phyloP scores from a whole-genome alignment of 2,329 filamentous ascomycete genomes.

The Coniochaeta hoffmannii region DNA sequence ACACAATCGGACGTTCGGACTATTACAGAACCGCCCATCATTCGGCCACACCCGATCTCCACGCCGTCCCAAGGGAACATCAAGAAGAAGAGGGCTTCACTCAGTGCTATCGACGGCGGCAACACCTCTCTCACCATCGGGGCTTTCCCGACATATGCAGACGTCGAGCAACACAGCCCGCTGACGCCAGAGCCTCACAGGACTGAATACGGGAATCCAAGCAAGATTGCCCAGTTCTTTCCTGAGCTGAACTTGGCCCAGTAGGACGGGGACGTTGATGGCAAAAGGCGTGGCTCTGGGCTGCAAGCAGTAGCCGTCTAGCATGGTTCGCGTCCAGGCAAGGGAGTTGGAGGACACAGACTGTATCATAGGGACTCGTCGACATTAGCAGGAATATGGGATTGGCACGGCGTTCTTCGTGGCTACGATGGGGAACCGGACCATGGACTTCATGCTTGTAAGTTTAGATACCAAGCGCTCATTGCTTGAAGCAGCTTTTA shows the following conservation, averaged over 20 bases:
- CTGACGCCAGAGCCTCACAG: conserved; percentile 20
- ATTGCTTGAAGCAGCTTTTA: too few species aligned
- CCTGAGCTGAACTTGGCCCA: conserved; percentile 22
- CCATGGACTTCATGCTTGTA: too few species aligned
- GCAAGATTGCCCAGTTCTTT: conserved; percentile 30
- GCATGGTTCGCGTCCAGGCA: too few species aligned
- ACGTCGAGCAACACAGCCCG: conserved; percentile 12
- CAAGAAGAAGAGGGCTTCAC: conserved; percentile 29
- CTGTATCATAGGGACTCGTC: too few species aligned
- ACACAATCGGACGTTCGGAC: conserved; percentile 11
- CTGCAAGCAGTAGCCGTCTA: too few species aligned
- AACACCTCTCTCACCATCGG: conserved; percentile 2
- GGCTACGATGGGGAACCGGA: too few species aligned
- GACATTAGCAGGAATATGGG: too few species aligned
- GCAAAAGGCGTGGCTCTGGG: too few species aligned
- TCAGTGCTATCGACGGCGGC: conserved; percentile 17
- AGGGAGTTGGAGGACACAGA: too few species aligned
- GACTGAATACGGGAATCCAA: conserved; percentile 27
- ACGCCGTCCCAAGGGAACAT: conserved; percentile 27
- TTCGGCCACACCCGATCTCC: conserved; percentile 4
- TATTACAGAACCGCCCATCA: conserved; percentile 7
- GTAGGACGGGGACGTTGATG: conserved; percentile 3
- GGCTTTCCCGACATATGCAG: conserved; percentile 13
- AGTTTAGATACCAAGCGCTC: too few species aligned
- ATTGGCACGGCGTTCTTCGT: too few species aligned